Base-by-base conservation (phyloP, 805 yeast species). In the Middelhovenomyces tepae region DNA sequence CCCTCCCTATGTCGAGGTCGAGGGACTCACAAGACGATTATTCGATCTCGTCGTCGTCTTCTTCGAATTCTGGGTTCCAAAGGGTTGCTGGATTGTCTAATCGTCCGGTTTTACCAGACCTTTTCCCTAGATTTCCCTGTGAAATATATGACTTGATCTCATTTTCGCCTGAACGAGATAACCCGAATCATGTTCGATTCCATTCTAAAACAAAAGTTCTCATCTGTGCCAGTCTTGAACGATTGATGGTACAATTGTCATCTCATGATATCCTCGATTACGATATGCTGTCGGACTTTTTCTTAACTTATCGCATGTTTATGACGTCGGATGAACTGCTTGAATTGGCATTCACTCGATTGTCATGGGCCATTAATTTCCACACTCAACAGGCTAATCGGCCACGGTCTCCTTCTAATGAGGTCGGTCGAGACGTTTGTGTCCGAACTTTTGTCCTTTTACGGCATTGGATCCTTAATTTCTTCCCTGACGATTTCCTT, bases 381-480 rank as follows among this genome's bases (percentile, higher is more conserved):
- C 16, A 22, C n/a, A 33, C 21, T 13, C 24, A 7, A 9, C 31
- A 7, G 15, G n/a, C n/a, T n/a, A 40, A 43, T 6, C 50, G 16
- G 8, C 22, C 16, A 14, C 19, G 10, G 13, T 14, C 11, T 7
- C 23, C 20, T 13, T 21, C 19, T 16, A 13, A 34, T 7, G 66
- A 65, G 39, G 50, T 68, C 3, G 94, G 93, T 1, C 70, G 76
- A 38, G 62, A 80, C 28, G 77, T 79, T 2, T 62, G 83, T 8
- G 69, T 87, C 22, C 67, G 97, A 47, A 78, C 94, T 0, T 89
- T 87, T 60, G 95, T 84, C 17, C 76, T 81, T 18, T 46, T 91
- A 27, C 71, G 96, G 48, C 94, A 84, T 59, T 89, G 97, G 94
- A 54, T 89, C 13, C 57, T 83, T 38, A 89, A 87, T 55, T 87